These are phyloP conservation scores for Sporothrix variecibatus DNA, from an alignment of 2,329 filamentous ascomycete species.

Conservation along the genomic window DNA sequence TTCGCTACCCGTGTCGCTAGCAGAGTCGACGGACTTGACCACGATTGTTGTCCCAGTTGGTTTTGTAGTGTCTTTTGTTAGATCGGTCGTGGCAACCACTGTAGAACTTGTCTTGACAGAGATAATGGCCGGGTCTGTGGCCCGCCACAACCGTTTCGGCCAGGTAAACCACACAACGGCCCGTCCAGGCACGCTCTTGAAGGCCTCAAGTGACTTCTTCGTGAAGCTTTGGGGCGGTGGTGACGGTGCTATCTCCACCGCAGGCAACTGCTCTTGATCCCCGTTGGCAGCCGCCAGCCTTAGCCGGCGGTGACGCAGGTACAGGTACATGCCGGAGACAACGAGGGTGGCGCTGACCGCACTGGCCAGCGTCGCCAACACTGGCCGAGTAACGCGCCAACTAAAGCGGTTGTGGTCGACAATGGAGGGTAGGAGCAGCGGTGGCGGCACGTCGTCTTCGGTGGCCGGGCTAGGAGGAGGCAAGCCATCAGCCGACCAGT, in stretches of 20 bases:
- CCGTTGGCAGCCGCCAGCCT: not conserved
- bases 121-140: not conserved
- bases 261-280: not conserved
- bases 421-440: not conserved
- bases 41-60: not conserved
- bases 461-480: constrained; percentile 17
- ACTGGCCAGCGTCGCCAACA: not conserved
- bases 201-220: too few species aligned
- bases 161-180: not conserved
- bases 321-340: not conserved
- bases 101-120: not conserved
- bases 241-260: not conserved
- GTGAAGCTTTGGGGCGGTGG: too few species aligned
- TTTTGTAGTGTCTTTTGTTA: too few species aligned
- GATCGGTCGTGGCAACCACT: not conserved
- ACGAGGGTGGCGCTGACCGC: not conserved
- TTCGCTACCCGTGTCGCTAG: not conserved
- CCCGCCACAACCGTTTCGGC: not conserved
- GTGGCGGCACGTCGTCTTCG: not conserved
- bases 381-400: not conserved
- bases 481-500: constrained; percentile 46
- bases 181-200: not conserved
- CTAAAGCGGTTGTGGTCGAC: not conserved
- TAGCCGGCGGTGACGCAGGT: not conserved
- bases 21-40: not conserved